These are phyloP conservation scores for Septoria linicola DNA, from an alignment of 2,329 filamentous ascomycete genomes.

Conservation along the genomic window DNA sequence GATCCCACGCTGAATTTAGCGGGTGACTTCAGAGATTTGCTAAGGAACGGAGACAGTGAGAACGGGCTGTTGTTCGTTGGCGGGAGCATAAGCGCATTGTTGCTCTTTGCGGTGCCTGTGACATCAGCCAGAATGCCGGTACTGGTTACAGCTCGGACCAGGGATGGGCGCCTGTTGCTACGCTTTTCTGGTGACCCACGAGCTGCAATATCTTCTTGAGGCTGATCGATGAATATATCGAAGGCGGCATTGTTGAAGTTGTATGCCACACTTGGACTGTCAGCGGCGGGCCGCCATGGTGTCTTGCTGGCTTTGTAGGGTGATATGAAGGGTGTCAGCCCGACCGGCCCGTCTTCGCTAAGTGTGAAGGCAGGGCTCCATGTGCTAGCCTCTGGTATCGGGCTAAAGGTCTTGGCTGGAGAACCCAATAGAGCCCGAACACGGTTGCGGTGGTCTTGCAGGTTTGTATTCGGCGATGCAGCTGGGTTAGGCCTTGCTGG, in stretches of 20 bases:
- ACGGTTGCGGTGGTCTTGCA: conserved; percentile 80
- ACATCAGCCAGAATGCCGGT: conserved; percentile 62
- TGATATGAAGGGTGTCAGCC: conserved; percentile 44
- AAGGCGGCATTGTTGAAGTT: conserved; percentile 43
- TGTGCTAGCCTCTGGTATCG: conserved; percentile 53
- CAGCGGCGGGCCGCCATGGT: conserved; percentile 37
- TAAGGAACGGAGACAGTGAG: conserved; percentile 36
- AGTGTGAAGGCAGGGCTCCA: conserved; percentile 69
- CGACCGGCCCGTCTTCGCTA: conserved; percentile 60
- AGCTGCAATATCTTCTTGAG: conserved; percentile 44
- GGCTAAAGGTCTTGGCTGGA: conserved; percentile 59
- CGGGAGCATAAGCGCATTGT: conserved; percentile 39
- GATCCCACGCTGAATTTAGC: conserved; percentile 33
- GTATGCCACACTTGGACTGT: conserved; percentile 31
- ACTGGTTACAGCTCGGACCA: conserved; percentile 63
- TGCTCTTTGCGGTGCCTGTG: conserved; percentile 55
- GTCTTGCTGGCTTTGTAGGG: conserved; percentile 35
- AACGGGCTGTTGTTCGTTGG: conserved; percentile 30
- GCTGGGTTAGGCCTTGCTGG: conserved; percentile 67
- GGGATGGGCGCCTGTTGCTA: conserved; percentile 57
- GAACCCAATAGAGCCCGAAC: conserved; percentile 80
- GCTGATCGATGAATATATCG: conserved; percentile 57
- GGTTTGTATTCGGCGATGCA: conserved; percentile 87
- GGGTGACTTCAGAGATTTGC: conserved; percentile 29
- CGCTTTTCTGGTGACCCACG: conserved; percentile 68